These are phyloP conservation scores for Eimeria sp. DNA, from an alignment of 169 alveolate genomes.

Conservation along the genomic window DNA sequence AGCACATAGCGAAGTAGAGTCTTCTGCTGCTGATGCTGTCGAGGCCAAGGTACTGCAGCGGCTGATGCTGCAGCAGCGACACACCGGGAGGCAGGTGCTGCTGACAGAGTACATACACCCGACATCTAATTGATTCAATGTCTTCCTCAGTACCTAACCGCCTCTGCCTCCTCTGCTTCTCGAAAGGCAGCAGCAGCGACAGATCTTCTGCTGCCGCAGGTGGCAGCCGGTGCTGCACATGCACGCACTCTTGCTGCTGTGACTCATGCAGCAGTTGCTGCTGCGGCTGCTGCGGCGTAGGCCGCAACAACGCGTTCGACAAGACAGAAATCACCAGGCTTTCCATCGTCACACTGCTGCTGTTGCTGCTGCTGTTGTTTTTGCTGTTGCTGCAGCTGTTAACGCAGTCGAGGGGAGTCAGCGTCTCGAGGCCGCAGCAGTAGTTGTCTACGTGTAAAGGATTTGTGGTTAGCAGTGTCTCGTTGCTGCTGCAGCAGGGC, in stretches of 20 bases:
- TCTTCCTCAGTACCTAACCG: conserved; percentile 2
- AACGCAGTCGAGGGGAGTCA: background rate
- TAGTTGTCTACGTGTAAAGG: background rate
- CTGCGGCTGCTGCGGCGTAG: background rate
- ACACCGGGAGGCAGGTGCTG: conserved; percentile 29
- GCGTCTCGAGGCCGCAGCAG: conserved; percentile 28
- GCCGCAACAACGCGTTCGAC: background rate
- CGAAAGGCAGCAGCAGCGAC: conserved; percentile 1
- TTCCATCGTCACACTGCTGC: conserved; percentile 42
- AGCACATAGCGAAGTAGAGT: background rate
- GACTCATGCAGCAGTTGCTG: conserved; percentile 23
- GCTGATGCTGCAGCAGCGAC: conserved; percentile 44
- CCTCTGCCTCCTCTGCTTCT: background rate
- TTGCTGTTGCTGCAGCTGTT: no score
- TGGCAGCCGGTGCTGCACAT: conserved; percentile 41
- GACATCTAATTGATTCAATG: background rate
- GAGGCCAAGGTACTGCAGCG: conserved; percentile 42
- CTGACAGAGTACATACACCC: background rate
- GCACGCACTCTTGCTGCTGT: conserved; percentile 38
- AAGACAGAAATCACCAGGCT: conserved; percentile 10
- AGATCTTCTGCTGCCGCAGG: conserved; percentile 24
- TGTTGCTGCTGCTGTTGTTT: no score
- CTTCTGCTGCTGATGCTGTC: conserved; percentile 55
- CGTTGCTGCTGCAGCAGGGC: conserved; percentile 60
- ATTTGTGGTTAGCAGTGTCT: background rate